A percentile compares a stretch with the other conserved stretches of the same genome.
Conservation (phyloP, 75 land plant species). For the Selaginella tamariscina region DNA sequence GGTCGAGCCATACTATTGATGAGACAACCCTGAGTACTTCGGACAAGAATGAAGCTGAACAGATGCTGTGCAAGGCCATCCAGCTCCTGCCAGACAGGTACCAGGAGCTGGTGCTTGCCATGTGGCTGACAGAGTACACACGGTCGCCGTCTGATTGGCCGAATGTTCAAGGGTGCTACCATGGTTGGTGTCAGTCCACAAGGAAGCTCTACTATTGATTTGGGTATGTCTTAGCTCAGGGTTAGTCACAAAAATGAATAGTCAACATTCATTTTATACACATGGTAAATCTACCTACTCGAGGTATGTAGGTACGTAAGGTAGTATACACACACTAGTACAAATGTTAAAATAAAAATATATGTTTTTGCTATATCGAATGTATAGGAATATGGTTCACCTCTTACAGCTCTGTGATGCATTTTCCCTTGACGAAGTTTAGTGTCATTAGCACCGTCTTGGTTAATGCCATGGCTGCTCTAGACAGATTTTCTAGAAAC, state of each 20-base stretch:
- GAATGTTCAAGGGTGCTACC: background rate
- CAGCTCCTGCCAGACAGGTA: background rate
- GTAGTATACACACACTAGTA: too few relatives aligned
- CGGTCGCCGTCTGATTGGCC: background rate
- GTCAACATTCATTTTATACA: too few relatives aligned
- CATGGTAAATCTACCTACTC: too few relatives aligned
- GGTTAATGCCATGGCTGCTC: constrained; percentile 55
- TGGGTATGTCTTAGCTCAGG: background rate
- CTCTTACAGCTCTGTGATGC: constrained; percentile 37
- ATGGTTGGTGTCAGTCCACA: background rate
- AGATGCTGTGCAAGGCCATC: background rate
- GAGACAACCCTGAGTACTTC: background rate
- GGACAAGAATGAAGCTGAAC: background rate
- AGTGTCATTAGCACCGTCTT: constrained; percentile 39
- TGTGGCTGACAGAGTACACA: background rate
- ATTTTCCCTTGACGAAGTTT: constrained; percentile 70
- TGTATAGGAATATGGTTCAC: too few relatives aligned
- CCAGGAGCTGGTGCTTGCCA: background rate
- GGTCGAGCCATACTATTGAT: background rate
- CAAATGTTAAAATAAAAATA: too few relatives aligned
- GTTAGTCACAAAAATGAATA: too few relatives aligned
- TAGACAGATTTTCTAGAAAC: constrained; percentile 68
- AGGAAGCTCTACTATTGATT: background rate
- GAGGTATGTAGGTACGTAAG: too few relatives aligned
- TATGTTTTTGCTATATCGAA: background rate